These are phyloP conservation scores for Yamadazyma atmosphaerica DNA, from an alignment of 1,139 yeast genomes.

Conservation along the genomic window DNA sequence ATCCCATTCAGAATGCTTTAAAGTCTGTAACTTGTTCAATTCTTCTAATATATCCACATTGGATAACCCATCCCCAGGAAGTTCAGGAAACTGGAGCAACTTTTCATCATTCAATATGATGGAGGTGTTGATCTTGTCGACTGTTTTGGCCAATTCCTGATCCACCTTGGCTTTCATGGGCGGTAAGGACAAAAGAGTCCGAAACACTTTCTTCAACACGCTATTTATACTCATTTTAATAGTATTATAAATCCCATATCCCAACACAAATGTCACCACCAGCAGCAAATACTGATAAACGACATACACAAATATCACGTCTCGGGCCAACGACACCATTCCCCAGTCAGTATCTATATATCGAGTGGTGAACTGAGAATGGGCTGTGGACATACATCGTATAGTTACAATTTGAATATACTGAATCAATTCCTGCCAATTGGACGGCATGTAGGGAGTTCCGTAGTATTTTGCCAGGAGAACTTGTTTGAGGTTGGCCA, in stretches of 20 bases:
- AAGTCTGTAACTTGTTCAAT: conserved; percentile 46
- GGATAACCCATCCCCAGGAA: conserved; percentile 62
- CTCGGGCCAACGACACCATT: conserved; percentile 22
- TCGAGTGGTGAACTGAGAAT: conserved; percentile 4
- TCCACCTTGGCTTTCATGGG: conserved; percentile 58
- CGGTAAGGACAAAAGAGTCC: conserved; percentile 49
- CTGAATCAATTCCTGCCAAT: conserved; percentile 8
- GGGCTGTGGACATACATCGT: not conserved
- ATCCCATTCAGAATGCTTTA: conserved; percentile 78
- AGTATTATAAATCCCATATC: conserved; percentile 41
- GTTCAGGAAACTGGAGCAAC: conserved; percentile 45
- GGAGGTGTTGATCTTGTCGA: conserved; percentile 50
- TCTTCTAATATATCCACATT: conserved; percentile 44
- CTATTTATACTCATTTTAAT: conserved; percentile 6
- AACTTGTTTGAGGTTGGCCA: not conserved
- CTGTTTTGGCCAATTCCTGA: conserved; percentile 52
- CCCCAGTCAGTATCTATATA: conserved; percentile 17
- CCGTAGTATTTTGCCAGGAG: conserved; percentile 11
- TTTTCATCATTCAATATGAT: conserved; percentile 53
- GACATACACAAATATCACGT: conserved; percentile 23
- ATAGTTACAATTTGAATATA: conserved; percentile 5
- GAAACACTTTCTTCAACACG: conserved; percentile 23
- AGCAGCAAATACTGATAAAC: conserved; percentile 14
- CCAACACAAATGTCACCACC: conserved; percentile 21
- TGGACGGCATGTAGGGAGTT: conserved; percentile 15